Base-by-base conservation (phyloP, 495 filamentous ascomycete genomes). In the Schizothecium vesticola region DNA sequence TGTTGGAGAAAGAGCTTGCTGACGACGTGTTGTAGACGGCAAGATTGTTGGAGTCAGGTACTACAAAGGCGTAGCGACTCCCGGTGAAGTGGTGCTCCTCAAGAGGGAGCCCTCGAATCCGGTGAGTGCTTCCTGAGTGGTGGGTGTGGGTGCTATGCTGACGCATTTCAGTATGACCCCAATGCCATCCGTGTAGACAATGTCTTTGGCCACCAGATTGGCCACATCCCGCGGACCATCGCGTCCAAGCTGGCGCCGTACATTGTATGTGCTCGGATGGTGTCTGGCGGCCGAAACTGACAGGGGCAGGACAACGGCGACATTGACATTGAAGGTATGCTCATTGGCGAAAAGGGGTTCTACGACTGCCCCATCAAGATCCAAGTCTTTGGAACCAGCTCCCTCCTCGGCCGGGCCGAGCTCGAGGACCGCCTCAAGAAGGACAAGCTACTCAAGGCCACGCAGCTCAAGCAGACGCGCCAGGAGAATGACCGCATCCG, bases 161-260 rank as follows among this genome's bases (percentile, higher is more conserved):
- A 61, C 24, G 26, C 67, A 16, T 69, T 61, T 11, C 68, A 80
- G 64, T 93, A 91, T 72, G 92, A 95, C 72, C 67, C 74, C 3
- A 96, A 96, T 80, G 92, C 92, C 3, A 91, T 97, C 61, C 86
- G 87, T 7, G 85, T 95, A 2, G 82, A 90, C 68, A 97, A 96
- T 77, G 91, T 93, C n/a, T 86, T 90, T 77, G 84, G 89, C 23
- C 75, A 67, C 3, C 93, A 96, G 72, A 90, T 97, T 67, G 94
- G 94, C 3, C 92, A 97, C 76, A 84, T 97, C 56, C 89, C 91
- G 2, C 79, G 86, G 16, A 74, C 65, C 0, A 74, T 92, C 28
- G 92, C 89, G 2, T 78, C 80, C 13, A 93, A 91, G 75, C 80
- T 97, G 25, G 90, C 92, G 0, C 85, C 83, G 1, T 93, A 92